Evolutionary conservation across 495 filamentous ascomycete genomes (phyloP).

Genomic region (Xylaria intraflava): DNA sequence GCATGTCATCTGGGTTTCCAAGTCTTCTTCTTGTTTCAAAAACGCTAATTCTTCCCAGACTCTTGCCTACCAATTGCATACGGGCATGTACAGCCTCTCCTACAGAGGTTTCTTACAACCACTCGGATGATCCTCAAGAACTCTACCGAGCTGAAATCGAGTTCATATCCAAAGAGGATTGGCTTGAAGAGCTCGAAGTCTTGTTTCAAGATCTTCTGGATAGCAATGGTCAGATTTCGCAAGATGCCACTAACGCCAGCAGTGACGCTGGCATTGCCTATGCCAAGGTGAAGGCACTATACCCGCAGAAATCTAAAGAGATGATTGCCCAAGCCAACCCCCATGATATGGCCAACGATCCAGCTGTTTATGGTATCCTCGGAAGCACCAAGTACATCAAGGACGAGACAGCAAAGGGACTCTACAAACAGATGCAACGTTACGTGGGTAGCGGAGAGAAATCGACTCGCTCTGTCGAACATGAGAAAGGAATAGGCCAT

Average conservation of each 20-base stretch:
- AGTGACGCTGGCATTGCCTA: constrained; percentile 53
- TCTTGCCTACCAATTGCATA: constrained; percentile 36
- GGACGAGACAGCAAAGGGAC: constrained; percentile 18
- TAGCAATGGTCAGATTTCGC: constrained; percentile 30
- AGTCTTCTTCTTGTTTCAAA: neutral
- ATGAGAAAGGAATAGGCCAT: constrained; percentile 21
- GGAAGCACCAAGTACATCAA: constrained; percentile 41
- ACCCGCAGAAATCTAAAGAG: constrained; percentile 50
- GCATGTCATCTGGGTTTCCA: too few relatives aligned
- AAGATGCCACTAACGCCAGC: constrained; percentile 39
- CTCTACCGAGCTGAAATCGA: constrained; percentile 58
- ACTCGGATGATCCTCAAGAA: constrained; percentile 32
- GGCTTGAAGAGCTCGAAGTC: constrained; percentile 47
- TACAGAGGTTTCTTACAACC: constrained; percentile 60
- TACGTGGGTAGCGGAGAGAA: constrained; percentile 34
- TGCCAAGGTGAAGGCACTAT: constrained; percentile 60
- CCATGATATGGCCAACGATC: constrained; percentile 30
- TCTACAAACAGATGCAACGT: constrained; percentile 19
- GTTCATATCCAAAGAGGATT: constrained; percentile 53
- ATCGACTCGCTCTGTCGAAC: neutral
- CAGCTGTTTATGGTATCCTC: constrained; percentile 39
- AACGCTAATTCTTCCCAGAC: constrained; percentile 1
- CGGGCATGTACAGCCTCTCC: constrained; percentile 60
- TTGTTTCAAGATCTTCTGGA: constrained; percentile 52
- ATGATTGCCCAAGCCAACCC: constrained; percentile 34